Evolutionary conservation across 768 basidiomycete species (phyloP), one percentile per base, ranked within the genome.

Genomic region (Nidularia sp.): DNA sequence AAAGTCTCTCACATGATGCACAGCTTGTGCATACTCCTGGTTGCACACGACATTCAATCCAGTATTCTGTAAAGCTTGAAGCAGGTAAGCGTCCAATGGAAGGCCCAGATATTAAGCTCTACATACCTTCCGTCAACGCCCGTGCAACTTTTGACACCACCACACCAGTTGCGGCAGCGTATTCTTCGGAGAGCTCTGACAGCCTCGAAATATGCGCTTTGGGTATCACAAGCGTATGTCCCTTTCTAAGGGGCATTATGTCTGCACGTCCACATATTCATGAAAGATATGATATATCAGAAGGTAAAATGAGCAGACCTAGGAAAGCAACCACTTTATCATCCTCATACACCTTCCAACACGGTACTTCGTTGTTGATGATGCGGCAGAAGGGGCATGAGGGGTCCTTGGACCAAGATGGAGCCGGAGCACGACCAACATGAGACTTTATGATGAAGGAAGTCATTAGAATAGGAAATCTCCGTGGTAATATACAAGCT

Each of bases 21-120:
- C 85, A 3, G 84, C 85, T 61, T 90, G 88, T 0, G 88, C 88
- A 58, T 90, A 90, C 64, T 88, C 87, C 61, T 90, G 87, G 61
- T 89, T 89, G 59, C 86, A 88, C 3, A 89, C 87, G 5, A 90
- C 79, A 61, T 89, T 90, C 45, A 90, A 70, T 5, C 73, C 85
- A 12, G 84, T 85, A 57, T 88, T 84, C 8, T 79, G 72, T 25
- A 87, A 57, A 1, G 80, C 86, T 88, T 50, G 4, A 18, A 33
- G 36, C 29, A 42, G 31, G 34, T 43, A 15, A 46, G 34, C 15
- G 53, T 53, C 39, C 7, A 8, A 22, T 12, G 54, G 22, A 36
- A 22, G 34, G 31, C 6, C 15, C 47, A 43, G 13, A 34, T 13
- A 31, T 43, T 45, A 9, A 47, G 22, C n/a, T 36, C 6, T 2